Evolutionary conservation across 495 filamentous ascomycete species (phyloP), one percentile per base, ranked within the genome.

Genomic region (Aspergillus homomorphus): DNA sequence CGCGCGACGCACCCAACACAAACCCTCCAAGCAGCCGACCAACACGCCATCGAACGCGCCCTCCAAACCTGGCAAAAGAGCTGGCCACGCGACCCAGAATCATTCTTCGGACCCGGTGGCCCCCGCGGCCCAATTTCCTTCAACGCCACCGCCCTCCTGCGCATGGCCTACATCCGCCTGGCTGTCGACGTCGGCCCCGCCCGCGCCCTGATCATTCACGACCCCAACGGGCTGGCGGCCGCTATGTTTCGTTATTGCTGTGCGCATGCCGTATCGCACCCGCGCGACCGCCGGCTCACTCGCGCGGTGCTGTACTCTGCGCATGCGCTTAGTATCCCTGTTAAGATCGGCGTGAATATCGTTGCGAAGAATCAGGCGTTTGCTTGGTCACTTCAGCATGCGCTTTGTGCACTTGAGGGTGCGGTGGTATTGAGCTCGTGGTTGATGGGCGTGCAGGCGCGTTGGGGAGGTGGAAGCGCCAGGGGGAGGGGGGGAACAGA

Each of bases 331-430:
- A 75, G 71, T 38, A 69, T 75, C 22, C 73, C 71, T 0, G 62
- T 75, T 15, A 63, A 64, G 24, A 65, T 77, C 14, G 74, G 45
- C 1, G 80, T 85, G 18, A 80, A 77, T 28, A 82, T 81, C 55
- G 80, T 87, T 14, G 81, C 84, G 12, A 78, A 76, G 51, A 84
- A 79, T 0, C 83, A 85, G 61, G 81, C 80, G 2, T 69, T 78
- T 12, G 75, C 82, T 60, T 85, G 84, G 84, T 82, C 80, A 53
- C 81, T 85, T 62, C 82, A 85, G 58, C 80, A 87, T 33, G 43
- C 46, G 3, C 33, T 57, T 20, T 54, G 52, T 23, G 10, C 22
- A 15, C 38, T 54, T 16, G 52, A 54, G 18, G 44, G 52, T 20
- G 52, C 52, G n/a, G n/a, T n/a, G n/a, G n/a, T n/a, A n/a, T n/a